Evolutionary conservation across 129 eudicot species (phyloP).

Genomic region (Daucus carota): DNA sequence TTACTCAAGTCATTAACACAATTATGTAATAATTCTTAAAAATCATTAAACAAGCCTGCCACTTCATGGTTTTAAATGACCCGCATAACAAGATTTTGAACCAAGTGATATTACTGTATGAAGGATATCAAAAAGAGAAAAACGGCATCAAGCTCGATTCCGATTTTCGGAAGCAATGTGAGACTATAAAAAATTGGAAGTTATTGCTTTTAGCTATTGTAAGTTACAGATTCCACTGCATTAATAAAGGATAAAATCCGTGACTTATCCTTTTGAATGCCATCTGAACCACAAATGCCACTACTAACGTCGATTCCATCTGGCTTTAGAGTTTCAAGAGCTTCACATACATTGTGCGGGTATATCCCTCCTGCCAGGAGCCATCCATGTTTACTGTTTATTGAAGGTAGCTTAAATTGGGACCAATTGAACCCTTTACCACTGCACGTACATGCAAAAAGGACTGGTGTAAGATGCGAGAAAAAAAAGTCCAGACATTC

Average conservation of each 20-base stretch:
- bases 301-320: slow-evolving; percentile 92
- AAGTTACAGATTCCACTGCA: slow-evolving; percentile 50
- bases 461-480: not conserved
- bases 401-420: slow-evolving; percentile 59
- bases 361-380: slow-evolving; percentile 86
- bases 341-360: slow-evolving; percentile 64
- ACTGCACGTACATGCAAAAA: slow-evolving; percentile 26
- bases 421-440: slow-evolving; percentile 93
- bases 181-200: no score
- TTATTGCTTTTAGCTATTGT: not conserved
- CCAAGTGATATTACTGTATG: no score
- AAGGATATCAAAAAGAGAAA: no score
- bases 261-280: slow-evolving; percentile 66
- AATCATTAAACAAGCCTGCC: no score
- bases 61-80: no score
- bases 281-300: slow-evolving; percentile 87
- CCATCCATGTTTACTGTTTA: slow-evolving; percentile 84
- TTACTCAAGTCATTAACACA: no score
- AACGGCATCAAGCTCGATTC: not conserved
- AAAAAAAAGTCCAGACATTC: no score
- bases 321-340: slow-evolving; percentile 56
- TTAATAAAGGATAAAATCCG: slow-evolving; percentile 62
- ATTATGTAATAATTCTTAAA: no score
- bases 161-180: not conserved
- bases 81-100: no score